phyloP scores from a whole-genome alignment of 139 green algal genomes.

The Raphidocelis subcapitata region DNA sequence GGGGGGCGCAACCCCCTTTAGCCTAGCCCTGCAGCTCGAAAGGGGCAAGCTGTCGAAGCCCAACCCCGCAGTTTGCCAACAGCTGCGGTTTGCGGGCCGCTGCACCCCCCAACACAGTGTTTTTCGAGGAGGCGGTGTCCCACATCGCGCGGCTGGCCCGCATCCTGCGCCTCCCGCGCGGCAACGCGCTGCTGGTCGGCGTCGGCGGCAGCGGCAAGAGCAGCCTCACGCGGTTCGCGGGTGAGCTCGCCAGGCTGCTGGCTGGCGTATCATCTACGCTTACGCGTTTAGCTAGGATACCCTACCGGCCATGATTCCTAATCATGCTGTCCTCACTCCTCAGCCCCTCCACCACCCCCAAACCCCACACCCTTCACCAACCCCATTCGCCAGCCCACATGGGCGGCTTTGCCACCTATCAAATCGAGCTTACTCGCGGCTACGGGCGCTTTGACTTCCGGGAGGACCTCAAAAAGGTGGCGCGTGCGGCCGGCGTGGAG shows the following conservation, averaged over 20 bases:
- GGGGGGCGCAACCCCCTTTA: background rate
- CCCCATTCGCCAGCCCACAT: constrained; percentile 64
- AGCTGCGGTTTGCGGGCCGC: background rate
- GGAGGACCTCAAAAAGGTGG: constrained; percentile 80
- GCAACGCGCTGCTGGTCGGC: constrained; percentile 87
- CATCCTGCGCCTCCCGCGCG: constrained; percentile 72
- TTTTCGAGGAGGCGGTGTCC: constrained; percentile 84
- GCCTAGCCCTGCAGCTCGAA: background rate
- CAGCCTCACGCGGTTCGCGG: constrained; percentile 76
- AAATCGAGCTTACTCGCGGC: constrained; percentile 37
- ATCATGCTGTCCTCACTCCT: no score
- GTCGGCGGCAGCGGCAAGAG: constrained; percentile 83
- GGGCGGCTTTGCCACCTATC: constrained; percentile 51
- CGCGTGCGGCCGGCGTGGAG: constrained; percentile 42
- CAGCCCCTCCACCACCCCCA: no score
- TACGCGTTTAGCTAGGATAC: no score
- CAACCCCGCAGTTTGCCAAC: no score
- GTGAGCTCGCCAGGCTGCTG: constrained; percentile 73
- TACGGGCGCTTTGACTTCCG: constrained; percentile 80
- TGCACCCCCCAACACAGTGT: constrained; percentile 66
- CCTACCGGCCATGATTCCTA: no score
- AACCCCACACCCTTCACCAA: no score
- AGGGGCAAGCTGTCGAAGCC: no score
- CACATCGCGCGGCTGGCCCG: constrained; percentile 72
- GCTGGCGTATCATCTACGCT: constrained; percentile 23